phyloP scores from a whole-genome alignment of 805 yeast genomes.

The Ogataea degrootiae region DNA sequence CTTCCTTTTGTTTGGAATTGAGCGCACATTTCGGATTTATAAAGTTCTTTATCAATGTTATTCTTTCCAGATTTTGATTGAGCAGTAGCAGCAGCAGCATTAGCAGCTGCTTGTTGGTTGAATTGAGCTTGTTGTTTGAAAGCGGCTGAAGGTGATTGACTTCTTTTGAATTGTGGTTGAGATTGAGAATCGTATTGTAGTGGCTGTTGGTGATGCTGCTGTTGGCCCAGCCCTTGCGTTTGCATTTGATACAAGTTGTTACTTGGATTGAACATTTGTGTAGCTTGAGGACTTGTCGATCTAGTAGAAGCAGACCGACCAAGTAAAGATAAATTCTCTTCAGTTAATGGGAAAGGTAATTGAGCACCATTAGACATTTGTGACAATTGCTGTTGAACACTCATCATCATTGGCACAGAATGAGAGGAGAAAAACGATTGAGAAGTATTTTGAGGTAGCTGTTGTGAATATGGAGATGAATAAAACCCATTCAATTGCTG shows the following conservation, averaged over 20 bases:
- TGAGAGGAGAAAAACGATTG: not conserved
- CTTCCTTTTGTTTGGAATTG: slow-evolving; percentile 63
- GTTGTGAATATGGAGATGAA: not conserved
- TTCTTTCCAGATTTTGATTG: slow-evolving; percentile 1
- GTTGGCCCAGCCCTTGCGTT: not conserved
- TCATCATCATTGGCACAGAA: not conserved
- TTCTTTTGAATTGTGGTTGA: not conserved
- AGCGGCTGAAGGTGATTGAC: not conserved
- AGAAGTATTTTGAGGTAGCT: not conserved
- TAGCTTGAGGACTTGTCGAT: not conserved
- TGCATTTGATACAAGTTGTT: not conserved
- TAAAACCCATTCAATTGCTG: not conserved
- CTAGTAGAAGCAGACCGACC: slow-evolving; percentile 11
- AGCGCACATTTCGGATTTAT: slow-evolving; percentile 87
- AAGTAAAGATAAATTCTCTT: slow-evolving; percentile 32
- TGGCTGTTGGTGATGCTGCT: not conserved
- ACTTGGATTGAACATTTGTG: not conserved
- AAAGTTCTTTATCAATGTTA: slow-evolving; percentile 48
- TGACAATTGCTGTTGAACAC: not conserved
- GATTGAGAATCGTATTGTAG: too few species aligned
- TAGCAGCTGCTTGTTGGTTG: slow-evolving; percentile 4
- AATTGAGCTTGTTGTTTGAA: slow-evolving; percentile 5
- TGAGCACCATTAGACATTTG: slow-evolving; percentile 1
- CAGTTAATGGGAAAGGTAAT: slow-evolving; percentile 29
- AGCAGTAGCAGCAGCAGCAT: not conserved